These are phyloP conservation scores for Rhynchosporium graminicola DNA, from an alignment of 2,329 filamentous ascomycete genomes.

Conservation along the genomic window DNA sequence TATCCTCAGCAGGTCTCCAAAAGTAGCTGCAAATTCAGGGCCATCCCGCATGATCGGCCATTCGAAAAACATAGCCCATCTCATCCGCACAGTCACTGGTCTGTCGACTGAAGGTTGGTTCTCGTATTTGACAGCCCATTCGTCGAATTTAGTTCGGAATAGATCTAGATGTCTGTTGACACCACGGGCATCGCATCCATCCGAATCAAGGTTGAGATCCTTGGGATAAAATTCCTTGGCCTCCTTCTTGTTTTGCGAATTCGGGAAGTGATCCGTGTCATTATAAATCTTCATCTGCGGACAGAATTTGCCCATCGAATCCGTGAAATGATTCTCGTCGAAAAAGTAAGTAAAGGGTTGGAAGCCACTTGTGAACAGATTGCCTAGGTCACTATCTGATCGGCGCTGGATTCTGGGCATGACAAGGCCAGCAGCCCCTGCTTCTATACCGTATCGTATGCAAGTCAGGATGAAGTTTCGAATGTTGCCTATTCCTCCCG, in stretches of 20 bases:
- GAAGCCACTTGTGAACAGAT: conserved; percentile 44
- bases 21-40: conserved; percentile 49
- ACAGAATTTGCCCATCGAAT: conserved; percentile 43
- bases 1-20: conserved; percentile 46
- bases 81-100: conserved; percentile 33
- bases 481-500: conserved; percentile 53
- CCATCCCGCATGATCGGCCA: conserved; percentile 50
- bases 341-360: conserved; percentile 51
- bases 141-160: conserved; percentile 35
- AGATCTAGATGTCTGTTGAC: conserved; percentile 36
- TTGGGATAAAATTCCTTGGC: conserved; percentile 45
- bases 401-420: conserved; percentile 50
- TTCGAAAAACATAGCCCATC: conserved; percentile 41
- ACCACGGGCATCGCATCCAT: conserved; percentile 34
- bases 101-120: conserved; percentile 22
- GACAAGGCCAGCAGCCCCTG: conserved; percentile 49
- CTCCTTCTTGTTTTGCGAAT: conserved; percentile 39
- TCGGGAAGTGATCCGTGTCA: conserved; percentile 43
- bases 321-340: conserved; percentile 48
- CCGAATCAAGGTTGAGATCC: conserved; percentile 30
- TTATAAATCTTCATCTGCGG: conserved; percentile 49
- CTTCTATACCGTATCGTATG: conserved; percentile 51
- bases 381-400: conserved; percentile 45
- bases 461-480: conserved; percentile 54
- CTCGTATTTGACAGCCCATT: conserved; percentile 29